Conservation (phyloP, 106 monocot species). For the Dioscorea zingiberensis region DNA sequence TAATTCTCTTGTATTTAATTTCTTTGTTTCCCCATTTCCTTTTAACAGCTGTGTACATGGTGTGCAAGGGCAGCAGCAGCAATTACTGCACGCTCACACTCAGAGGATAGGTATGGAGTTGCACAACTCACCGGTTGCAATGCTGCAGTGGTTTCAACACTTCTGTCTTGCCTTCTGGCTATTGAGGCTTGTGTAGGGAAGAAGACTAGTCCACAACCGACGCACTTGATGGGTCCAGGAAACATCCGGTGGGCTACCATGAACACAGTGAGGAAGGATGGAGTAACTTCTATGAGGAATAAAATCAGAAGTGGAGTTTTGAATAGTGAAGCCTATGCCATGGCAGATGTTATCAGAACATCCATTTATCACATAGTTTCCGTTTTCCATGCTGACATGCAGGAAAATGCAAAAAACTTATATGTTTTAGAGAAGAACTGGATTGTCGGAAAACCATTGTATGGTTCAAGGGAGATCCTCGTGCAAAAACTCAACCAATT, state of each 20-base stretch:
- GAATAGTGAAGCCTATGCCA: slow-evolving; percentile 64
- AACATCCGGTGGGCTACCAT: slow-evolving; percentile 65
- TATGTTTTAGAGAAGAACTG: slow-evolving; percentile 78
- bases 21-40: too few species aligned
- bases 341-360: slow-evolving; percentile 82
- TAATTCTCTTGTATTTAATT: too few species aligned
- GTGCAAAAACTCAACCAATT: slow-evolving; percentile 71
- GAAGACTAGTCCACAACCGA: slow-evolving; percentile 61
- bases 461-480: slow-evolving; percentile 58
- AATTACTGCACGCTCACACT: slow-evolving; percentile 64
- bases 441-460: slow-evolving; percentile 77
- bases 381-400: slow-evolving; percentile 66
- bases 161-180: slow-evolving; percentile 67
- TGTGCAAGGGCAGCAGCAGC: slow-evolving; percentile 54
- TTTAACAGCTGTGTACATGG: slow-evolving; percentile 65
- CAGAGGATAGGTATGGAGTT: slow-evolving; percentile 87
- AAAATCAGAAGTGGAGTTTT: slow-evolving; percentile 39
- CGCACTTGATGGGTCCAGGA: slow-evolving; percentile 53
- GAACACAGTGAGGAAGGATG: slow-evolving; percentile 34
- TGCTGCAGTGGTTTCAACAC: slow-evolving; percentile 46
- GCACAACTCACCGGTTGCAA: slow-evolving; percentile 88
- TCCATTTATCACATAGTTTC: slow-evolving; percentile 76
- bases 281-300: slow-evolving; percentile 11
- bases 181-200: slow-evolving; percentile 88
- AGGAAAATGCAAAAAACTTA: slow-evolving; percentile 43